Evolutionary conservation across 1,284 basidiomycete species (phyloP).

Genomic region (Ceratobasidium sp.): DNA sequence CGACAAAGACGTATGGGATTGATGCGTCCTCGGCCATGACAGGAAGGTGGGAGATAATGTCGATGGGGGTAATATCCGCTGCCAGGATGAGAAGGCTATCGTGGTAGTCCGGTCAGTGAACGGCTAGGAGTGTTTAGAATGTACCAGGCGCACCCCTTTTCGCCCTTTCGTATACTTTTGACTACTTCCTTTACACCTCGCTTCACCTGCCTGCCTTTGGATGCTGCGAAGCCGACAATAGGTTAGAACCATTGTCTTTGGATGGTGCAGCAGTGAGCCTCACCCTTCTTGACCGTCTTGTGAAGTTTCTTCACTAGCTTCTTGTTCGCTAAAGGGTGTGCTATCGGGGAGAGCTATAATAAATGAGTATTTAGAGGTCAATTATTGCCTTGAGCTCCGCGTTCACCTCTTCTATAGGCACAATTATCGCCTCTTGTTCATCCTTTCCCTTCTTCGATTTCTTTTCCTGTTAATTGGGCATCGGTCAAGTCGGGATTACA

Average conservation of each 20-base stretch:
- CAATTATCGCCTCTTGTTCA: slow-evolving; percentile 70
- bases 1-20: slow-evolving; percentile 91
- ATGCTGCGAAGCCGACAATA: slow-evolving; percentile 65
- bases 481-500: neutral
- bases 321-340: slow-evolving; percentile 89
- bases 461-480: slow-evolving; percentile 50
- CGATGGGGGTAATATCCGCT: slow-evolving; percentile 97
- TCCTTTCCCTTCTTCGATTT: slow-evolving; percentile 55
- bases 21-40: slow-evolving; percentile 94
- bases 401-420: slow-evolving; percentile 74
- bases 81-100: slow-evolving; percentile 89
- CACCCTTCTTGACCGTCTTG: slow-evolving; percentile 93
- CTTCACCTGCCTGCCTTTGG: slow-evolving; percentile 92
- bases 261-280: slow-evolving; percentile 48
- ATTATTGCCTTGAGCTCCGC: neutral
- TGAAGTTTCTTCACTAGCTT: slow-evolving; percentile 93
- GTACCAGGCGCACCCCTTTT: slow-evolving; percentile 80
- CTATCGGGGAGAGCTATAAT: slow-evolving; percentile 81
- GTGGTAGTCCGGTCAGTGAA: slow-evolving; percentile 5
- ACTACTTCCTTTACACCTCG: slow-evolving; percentile 97
- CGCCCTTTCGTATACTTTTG: slow-evolving; percentile 94
- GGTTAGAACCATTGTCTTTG: slow-evolving; percentile 18
- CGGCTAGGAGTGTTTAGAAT: neutral
- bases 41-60: slow-evolving; percentile 98
- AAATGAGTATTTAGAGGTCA: neutral